These are phyloP conservation scores for Candida albicans DNA, from an alignment of 1,139 yeast genomes.

Conservation along the genomic window DNA sequence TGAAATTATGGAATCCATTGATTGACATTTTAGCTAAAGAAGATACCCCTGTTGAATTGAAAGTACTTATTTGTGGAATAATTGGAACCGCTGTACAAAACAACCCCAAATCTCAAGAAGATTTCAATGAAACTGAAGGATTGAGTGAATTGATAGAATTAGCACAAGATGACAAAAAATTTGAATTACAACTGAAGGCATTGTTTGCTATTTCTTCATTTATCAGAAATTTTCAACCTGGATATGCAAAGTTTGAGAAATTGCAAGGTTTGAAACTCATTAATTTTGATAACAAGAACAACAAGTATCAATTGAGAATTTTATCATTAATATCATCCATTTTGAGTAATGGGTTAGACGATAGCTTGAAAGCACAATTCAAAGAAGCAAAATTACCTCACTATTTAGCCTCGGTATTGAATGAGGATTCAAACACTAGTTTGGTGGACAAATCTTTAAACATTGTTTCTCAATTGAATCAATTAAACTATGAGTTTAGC, in stretches of 20 bases:
- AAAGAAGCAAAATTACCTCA: constrained; percentile 41
- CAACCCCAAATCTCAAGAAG: constrained; percentile 72
- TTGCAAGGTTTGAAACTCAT: constrained; percentile 63
- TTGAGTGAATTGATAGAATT: constrained; percentile 45
- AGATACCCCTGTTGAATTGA: constrained; percentile 43
- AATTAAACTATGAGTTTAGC: constrained; percentile 47
- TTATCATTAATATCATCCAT: constrained; percentile 60
- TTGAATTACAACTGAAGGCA: constrained; percentile 57
- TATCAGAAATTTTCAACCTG: constrained; percentile 67
- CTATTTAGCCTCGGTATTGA: constrained; percentile 37
- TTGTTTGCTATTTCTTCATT: constrained; percentile 75
- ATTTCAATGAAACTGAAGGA: constrained; percentile 55
- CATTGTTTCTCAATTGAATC: constrained; percentile 49
- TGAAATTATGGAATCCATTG: constrained; percentile 77
- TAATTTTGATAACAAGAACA: constrained; percentile 19
- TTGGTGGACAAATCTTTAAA: constrained; percentile 63
- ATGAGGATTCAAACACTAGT: constrained; percentile 45
- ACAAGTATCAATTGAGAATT: constrained; percentile 52
- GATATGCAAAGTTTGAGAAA: constrained; percentile 54
- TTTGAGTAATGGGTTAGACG: constrained; percentile 50
- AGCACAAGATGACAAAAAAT: constrained; percentile 24
- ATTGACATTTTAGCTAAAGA: constrained; percentile 47
- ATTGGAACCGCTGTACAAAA: constrained; percentile 94
- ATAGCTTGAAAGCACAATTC: constrained; percentile 38
- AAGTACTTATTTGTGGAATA: constrained; percentile 65